phyloP scores from a whole-genome alignment of 371 early-diverging fungal genomes.

The Globomyces sp. region DNA sequence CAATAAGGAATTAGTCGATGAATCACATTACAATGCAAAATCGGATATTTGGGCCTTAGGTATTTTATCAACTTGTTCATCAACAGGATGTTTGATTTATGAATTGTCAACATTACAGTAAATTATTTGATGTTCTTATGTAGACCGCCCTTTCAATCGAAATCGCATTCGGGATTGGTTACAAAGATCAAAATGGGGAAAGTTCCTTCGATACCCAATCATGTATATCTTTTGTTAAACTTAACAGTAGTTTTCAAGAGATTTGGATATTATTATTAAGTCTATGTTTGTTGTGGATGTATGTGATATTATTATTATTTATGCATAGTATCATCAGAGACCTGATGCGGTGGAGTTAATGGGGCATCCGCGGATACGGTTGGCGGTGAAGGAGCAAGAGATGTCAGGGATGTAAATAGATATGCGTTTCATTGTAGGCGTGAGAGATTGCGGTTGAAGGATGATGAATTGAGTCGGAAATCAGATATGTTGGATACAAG shows the following conservation, averaged over 20 bases:
- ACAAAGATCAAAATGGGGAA: constrained; percentile 55
- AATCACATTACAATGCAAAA: constrained; percentile 60
- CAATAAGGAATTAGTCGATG: constrained; percentile 59
- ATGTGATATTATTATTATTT: neutral
- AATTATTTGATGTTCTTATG: constrained; percentile 8
- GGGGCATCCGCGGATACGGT: no score
- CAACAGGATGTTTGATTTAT: constrained; percentile 61
- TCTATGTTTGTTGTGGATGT: neutral
- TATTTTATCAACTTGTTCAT: no score
- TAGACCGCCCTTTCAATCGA: constrained; percentile 67
- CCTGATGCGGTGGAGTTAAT: no score
- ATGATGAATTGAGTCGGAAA: no score
- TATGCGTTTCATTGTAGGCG: no score
- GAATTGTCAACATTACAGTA: constrained; percentile 69
- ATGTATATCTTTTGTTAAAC: constrained; percentile 16
- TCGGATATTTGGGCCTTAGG: constrained; percentile 67
- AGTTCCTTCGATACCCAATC: constrained; percentile 48
- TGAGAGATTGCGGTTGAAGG: no score
- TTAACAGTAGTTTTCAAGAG: neutral
- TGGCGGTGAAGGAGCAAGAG: no score
- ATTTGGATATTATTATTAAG: neutral
- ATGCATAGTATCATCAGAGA: no score
- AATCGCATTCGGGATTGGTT: constrained; percentile 51
- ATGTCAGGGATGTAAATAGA: no score
- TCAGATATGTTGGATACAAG: no score